Evolutionary conservation across 257 asterid genomes (phyloP).

Genomic region (Solanum infundibuliforme): DNA sequence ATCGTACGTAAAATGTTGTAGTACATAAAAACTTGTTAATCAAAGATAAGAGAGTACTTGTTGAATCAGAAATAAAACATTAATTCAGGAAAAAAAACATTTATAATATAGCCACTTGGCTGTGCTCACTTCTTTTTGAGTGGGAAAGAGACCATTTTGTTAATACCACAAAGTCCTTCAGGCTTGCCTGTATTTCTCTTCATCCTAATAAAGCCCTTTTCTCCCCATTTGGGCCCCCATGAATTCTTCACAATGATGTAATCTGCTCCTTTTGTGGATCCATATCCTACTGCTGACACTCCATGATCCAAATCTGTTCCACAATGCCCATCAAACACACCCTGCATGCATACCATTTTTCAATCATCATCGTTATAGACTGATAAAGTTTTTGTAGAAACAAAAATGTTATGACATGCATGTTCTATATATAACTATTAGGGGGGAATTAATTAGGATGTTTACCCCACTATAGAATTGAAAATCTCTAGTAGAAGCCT

Average conservation of each 20-base stretch:
- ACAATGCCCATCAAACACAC: conserved; percentile 59
- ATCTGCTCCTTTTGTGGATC: conserved; percentile 33
- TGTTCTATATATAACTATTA: too few species aligned
- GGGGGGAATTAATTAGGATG: not conserved
- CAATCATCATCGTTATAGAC: not conserved
- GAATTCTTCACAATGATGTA: conserved; percentile 54
- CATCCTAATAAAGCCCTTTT: conserved; percentile 54
- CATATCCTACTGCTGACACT: conserved; percentile 49
- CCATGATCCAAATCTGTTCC: conserved; percentile 53
- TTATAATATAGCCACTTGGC: not conserved
- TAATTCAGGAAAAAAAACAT: not conserved
- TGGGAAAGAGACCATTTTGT: conserved; percentile 54
- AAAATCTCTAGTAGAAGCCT: conserved; percentile 31
- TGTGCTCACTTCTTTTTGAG: conserved; percentile 22
- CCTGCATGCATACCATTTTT: conserved; percentile 13
- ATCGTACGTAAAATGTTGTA: not conserved
- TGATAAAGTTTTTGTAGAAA: too few species aligned
- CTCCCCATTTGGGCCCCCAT: conserved; percentile 69
- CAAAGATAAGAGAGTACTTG: not conserved
- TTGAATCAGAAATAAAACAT: not conserved
- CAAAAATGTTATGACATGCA: too few species aligned
- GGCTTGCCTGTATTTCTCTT: conserved; percentile 46
- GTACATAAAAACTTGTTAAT: not conserved
- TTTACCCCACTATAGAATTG: conserved; percentile 31
- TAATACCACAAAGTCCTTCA: conserved; percentile 50